A percentile compares a stretch with the other conserved stretches of the same genome.
phyloP scores from a whole-genome alignment of 768 basidiomycete species.

The Suillus alpinus region DNA sequence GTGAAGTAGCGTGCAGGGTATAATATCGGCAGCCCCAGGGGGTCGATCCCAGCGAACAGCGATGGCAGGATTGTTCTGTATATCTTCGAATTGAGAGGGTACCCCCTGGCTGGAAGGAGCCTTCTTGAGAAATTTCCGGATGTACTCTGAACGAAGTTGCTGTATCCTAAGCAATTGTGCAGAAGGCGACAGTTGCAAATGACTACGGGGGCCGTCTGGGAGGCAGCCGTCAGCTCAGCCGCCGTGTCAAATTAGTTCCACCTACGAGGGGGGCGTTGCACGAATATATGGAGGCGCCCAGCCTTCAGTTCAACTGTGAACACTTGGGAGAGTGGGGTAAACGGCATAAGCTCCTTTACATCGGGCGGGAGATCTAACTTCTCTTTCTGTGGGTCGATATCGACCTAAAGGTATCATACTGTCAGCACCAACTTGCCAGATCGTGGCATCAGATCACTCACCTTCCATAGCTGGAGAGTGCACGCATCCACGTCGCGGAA shows the following conservation, averaged over 20 bases:
- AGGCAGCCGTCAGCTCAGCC: too few species aligned
- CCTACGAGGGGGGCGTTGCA: not conserved
- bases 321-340: not conserved
- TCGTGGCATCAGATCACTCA: not conserved
- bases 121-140: too few species aligned
- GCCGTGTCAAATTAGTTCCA: too few species aligned
- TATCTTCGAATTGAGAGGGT: too few species aligned
- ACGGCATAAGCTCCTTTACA: too few species aligned
- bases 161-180: too few species aligned
- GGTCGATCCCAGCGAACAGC: too few species aligned
- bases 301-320: not conserved
- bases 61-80: too few species aligned
- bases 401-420: not conserved
- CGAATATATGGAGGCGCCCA: not conserved
- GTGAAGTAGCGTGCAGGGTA: slow-evolving; percentile 9
- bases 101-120: too few species aligned
- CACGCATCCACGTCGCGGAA: not conserved
- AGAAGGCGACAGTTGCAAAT: too few species aligned
- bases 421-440: not conserved
- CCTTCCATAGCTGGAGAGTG: slow-evolving; percentile 1
- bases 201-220: too few species aligned
- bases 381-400: not conserved
- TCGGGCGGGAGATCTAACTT: too few species aligned
- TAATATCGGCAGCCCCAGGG: not conserved
- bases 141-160: not conserved